Percentiles rank a stretch among this genome's conserved stretches.
phyloP scores from a whole-genome alignment of 139 green algal genomes.

The Astrephomene gubernaculifera region DNA sequence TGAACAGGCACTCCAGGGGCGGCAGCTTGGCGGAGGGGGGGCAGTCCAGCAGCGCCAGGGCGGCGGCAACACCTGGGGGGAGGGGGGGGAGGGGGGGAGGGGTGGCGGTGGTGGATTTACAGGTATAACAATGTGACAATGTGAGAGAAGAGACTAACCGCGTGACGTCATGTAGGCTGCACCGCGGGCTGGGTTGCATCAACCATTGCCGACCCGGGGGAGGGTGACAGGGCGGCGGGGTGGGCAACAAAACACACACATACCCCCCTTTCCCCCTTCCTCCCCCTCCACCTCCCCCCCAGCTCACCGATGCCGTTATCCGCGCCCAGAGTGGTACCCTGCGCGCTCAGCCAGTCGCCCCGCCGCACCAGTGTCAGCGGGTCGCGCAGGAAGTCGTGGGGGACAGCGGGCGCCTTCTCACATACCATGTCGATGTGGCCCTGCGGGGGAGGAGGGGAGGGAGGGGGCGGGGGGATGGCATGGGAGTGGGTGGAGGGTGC shows the following conservation, averaged over 20 bases:
- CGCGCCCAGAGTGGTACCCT: conserved; percentile 80
- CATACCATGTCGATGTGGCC: conserved; percentile 84
- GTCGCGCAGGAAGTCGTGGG: conserved; percentile 76
- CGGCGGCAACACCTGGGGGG: conserved; percentile 64
- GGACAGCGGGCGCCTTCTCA: conserved; percentile 63
- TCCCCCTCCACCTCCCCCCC: neutral
- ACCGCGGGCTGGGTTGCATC: too few relatives aligned
- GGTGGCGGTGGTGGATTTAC: too few relatives aligned
- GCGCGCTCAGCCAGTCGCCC: conserved; percentile 76
- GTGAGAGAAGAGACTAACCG: too few relatives aligned
- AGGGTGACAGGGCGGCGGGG: too few relatives aligned
- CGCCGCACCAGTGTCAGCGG: conserved; percentile 62
- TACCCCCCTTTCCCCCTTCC: neutral
- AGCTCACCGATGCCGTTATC: conserved; percentile 77
- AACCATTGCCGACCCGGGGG: too few relatives aligned
- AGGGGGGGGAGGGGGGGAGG: neutral
- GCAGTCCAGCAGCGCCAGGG: conserved; percentile 75
- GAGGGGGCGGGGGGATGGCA: neutral
- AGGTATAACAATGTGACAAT: too few relatives aligned
- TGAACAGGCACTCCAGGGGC: conserved; percentile 86
- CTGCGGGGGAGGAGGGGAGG: neutral
- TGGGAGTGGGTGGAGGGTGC: too few relatives aligned
- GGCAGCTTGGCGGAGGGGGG: conserved; percentile 65
- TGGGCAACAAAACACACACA: too few relatives aligned
- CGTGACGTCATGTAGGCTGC: too few relatives aligned